Evolutionary conservation across 179 eudicot species (phyloP).

Genomic region (Monotropa hypopitys): DNA sequence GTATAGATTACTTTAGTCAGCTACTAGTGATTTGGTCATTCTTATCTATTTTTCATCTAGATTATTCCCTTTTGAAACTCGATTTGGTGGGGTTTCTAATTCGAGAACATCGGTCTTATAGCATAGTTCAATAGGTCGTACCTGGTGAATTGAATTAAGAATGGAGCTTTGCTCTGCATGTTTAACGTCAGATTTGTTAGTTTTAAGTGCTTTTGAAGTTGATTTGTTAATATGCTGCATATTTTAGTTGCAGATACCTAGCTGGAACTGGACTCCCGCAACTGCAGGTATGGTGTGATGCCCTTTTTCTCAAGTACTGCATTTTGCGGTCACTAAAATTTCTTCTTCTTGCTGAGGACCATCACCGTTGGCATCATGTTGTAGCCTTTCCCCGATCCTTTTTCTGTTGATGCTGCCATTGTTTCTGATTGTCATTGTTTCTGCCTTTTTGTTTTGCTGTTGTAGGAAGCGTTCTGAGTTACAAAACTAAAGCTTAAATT

Average conservation of each 20-base stretch:
- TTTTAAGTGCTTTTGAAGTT: background rate
- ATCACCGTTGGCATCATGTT: background rate
- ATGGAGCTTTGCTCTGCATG: background rate
- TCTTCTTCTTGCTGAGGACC: background rate
- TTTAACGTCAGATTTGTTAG: background rate
- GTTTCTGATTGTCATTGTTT: background rate
- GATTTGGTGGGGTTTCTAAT: background rate
- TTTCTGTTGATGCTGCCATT: background rate
- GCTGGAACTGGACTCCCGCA: background rate
- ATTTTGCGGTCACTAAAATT: background rate
- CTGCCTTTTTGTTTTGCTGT: background rate
- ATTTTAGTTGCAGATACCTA: constrained; percentile 9
- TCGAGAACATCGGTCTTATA: background rate
- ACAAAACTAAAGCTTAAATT: background rate
- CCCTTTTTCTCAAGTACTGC: background rate
- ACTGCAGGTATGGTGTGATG: background rate
- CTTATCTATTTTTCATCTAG: background rate
- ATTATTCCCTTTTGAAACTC: background rate
- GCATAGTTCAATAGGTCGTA: background rate
- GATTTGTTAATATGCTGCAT: background rate
- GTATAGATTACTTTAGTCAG: too few relatives aligned
- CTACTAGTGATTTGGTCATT: background rate
- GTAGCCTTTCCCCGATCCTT: background rate
- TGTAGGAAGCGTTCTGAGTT: background rate
- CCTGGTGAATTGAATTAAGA: background rate